Percentiles rank a stretch among this genome's conserved stretches.
Evolutionary conservation across 345 rosid genomes (phyloP).

Genomic region (Rhodamnia rubescens): DNA sequence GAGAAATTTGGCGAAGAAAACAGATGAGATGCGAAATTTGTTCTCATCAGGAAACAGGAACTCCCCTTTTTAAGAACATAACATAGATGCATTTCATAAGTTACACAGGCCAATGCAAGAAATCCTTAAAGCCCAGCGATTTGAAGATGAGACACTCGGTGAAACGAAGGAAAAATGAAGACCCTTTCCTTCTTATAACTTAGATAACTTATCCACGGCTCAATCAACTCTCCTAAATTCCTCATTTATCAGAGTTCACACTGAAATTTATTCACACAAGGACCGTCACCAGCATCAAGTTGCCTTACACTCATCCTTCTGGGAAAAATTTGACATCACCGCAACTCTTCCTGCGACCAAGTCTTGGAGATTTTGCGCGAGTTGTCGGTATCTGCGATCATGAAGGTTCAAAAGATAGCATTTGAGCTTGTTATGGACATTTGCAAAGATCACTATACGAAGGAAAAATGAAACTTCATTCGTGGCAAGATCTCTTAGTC

Average conservation of each 20-base stretch:
- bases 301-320: background rate
- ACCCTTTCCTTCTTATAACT: background rate
- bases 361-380: constrained; percentile 71
- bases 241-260: background rate
- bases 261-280: background rate
- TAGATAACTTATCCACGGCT: background rate
- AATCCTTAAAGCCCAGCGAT: background rate
- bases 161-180: background rate
- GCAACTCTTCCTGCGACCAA: constrained; percentile 44
- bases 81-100: background rate
- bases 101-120: background rate
- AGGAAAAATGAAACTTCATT: background rate
- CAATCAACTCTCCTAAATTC: background rate
- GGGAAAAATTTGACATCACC: background rate
- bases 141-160: background rate
- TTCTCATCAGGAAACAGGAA: background rate
- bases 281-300: background rate
- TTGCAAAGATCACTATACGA: background rate
- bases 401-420: background rate
- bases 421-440: background rate
- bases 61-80: background rate
- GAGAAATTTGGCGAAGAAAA: background rate
- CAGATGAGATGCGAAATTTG: background rate
- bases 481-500: background rate
- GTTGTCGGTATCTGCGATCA: constrained; percentile 64